Percentiles rank a stretch among this genome's conserved stretches.
phyloP scores from a whole-genome alignment of 1,139 yeast genomes.

The Pneumocystis canis region DNA sequence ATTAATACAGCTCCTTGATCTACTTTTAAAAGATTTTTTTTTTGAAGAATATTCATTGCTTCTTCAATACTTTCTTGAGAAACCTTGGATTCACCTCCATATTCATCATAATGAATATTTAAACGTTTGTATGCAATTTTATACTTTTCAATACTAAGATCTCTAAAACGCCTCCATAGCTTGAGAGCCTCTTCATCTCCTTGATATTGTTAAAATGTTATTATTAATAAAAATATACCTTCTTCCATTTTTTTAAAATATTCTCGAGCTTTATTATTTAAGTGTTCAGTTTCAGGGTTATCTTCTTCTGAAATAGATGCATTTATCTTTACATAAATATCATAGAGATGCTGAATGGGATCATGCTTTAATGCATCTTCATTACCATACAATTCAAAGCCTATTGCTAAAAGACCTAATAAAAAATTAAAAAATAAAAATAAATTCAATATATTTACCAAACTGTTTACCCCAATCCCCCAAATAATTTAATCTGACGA shows the following conservation, averaged over 20 bases:
- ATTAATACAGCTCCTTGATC: slow-evolving; percentile 87
- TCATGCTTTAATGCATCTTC: slow-evolving; percentile 57
- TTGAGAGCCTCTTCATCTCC: slow-evolving; percentile 63
- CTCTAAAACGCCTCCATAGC: slow-evolving; percentile 83
- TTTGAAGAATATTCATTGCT: slow-evolving; percentile 48
- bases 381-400: slow-evolving; percentile 70
- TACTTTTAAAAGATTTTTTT: slow-evolving; percentile 60
- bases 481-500: slow-evolving; percentile 75
- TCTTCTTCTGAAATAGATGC: slow-evolving; percentile 27
- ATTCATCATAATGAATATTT: slow-evolving; percentile 71
- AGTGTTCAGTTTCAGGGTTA: slow-evolving; percentile 9
- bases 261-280: slow-evolving; percentile 43
- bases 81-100: slow-evolving; percentile 95
- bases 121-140: slow-evolving; percentile 80
- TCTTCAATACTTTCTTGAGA: slow-evolving; percentile 54
- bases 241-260: slow-evolving; percentile 88
- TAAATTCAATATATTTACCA: slow-evolving; percentile 37
- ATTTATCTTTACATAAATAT: slow-evolving; percentile 81
- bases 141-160: slow-evolving; percentile 71
- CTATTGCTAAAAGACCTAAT: slow-evolving; percentile 51
- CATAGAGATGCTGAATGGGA: slow-evolving; percentile 89
- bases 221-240: slow-evolving; percentile 22
- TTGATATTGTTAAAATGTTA: background rate
- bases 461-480: slow-evolving; percentile 99
- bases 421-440: background rate